Evolutionary conservation across 2,329 filamentous ascomycete species (phyloP), one percentile per base, ranked within the genome.

Genomic region (Fusarium sp.): DNA sequence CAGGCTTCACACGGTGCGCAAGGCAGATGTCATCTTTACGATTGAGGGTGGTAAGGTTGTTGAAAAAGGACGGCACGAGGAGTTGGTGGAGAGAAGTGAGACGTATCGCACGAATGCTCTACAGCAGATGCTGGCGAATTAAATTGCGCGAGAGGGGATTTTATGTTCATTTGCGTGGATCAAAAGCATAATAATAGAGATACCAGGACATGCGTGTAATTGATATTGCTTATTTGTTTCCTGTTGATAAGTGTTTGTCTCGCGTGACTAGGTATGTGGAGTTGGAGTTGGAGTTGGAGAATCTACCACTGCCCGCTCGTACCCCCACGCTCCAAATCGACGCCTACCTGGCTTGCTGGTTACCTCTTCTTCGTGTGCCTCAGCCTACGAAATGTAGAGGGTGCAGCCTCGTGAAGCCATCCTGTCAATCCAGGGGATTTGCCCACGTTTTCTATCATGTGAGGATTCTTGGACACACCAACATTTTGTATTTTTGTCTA

Each of bases 21-120:
- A 82, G 63, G 85, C 87, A 14, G 84, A 88, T 74, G 77, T 83
- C n/a, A 88, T 88, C 62, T 84, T 87, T 60, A 80, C 88, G 42
- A 80, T 88, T 41, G 84, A 87, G 63, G 82, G 80, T 11, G 86
- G 86, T 2, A 79, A 76, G 52, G 79, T 86, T 42, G 81, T 86
- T 14, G 85, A 87, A 60, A 76, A 76, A 54, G 86, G 86, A 4
- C 80, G 79, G 23, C 86, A 88, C 70, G 80, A 84, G 57, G 85
- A 88, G 69, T 74, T 88, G 52, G 77, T 87, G 63, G 81, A 82
- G 78, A 73, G 79, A 58, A 85, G 84, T 50, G 85, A 86, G 63
- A 81, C 79, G 25, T 87, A 88, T 69, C 78, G 84, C 21, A 78
- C 82, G 11, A 86, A 85, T 73, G 83, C 83, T 23, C 73, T 83